Conservation (phyloP, 202 grass and related monocot species). For the Thinopyrum obtusiflorum region DNA sequence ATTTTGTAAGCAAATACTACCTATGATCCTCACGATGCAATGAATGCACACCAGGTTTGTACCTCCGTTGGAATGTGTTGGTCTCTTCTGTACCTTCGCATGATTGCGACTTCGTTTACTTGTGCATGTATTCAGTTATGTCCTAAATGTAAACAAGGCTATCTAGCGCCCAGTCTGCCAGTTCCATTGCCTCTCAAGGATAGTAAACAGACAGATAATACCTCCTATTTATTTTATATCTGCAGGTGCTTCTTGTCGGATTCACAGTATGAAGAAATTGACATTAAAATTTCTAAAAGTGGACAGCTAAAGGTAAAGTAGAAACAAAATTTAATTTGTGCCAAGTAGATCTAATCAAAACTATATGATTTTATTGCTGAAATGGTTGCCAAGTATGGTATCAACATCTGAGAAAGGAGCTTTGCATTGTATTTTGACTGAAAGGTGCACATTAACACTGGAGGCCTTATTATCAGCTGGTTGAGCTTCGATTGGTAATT, state of each 20-base stretch:
- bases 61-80: not conserved
- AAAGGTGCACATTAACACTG: not conserved
- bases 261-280: conserved; percentile 23
- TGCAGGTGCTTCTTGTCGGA: not conserved
- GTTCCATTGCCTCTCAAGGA: not conserved
- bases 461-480: not conserved
- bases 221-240: conserved; percentile 26
- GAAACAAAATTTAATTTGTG: not conserved
- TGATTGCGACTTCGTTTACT: conserved; percentile 35
- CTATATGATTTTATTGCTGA: not conserved
- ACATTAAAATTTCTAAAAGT: not conserved
- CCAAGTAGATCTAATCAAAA: not conserved
- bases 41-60: not conserved
- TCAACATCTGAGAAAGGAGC: not conserved
- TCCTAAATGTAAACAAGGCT: conserved; percentile 12
- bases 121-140: not conserved
- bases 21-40: conserved; percentile 23
- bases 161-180: not conserved
- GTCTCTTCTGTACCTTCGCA: conserved; percentile 12
- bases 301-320: not conserved
- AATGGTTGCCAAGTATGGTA: not conserved
- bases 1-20: conserved; percentile 28
- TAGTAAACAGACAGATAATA: too few relatives aligned
- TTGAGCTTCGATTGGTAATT: conserved; percentile 3
- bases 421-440: conserved; percentile 38